These are phyloP conservation scores for Penicillium paxilli DNA, from an alignment of 495 filamentous ascomycete species.

Conservation along the genomic window DNA sequence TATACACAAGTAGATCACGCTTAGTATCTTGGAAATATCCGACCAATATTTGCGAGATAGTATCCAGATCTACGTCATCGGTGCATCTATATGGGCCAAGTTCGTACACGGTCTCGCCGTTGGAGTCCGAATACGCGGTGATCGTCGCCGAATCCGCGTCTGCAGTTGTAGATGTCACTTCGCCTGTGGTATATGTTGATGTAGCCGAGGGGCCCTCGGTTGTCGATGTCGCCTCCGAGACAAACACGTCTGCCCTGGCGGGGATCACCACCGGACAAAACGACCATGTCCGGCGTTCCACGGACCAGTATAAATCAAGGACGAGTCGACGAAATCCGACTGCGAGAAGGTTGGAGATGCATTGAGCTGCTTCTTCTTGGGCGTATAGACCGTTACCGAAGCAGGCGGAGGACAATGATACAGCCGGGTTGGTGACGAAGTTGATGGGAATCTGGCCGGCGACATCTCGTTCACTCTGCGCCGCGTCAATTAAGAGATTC, in stretches of 20 bases:
- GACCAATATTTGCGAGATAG: constrained; percentile 45
- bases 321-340: constrained; percentile 58
- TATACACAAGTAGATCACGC: constrained; percentile 43
- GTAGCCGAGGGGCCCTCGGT: constrained; percentile 14
- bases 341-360: constrained; percentile 62
- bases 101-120: constrained; percentile 41
- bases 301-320: constrained; percentile 68
- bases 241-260: constrained; percentile 19
- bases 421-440: constrained; percentile 55
- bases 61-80: constrained; percentile 43
- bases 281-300: constrained; percentile 48
- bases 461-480: constrained; percentile 62
- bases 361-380: constrained; percentile 43
- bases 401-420: constrained; percentile 58
- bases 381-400: constrained; percentile 55
- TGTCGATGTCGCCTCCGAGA: constrained; percentile 22
- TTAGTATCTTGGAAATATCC: constrained; percentile 50
- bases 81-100: constrained; percentile 61
- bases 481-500: background rate
- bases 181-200: constrained; percentile 16
- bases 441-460: constrained; percentile 60
- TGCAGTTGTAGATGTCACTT: constrained; percentile 25
- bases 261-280: constrained; percentile 57
- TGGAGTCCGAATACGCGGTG: constrained; percentile 28
- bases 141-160: constrained; percentile 23